Evolutionary conservation across 768 basidiomycete genomes (phyloP).

Genomic region (Artomyces pyxidatus): DNA sequence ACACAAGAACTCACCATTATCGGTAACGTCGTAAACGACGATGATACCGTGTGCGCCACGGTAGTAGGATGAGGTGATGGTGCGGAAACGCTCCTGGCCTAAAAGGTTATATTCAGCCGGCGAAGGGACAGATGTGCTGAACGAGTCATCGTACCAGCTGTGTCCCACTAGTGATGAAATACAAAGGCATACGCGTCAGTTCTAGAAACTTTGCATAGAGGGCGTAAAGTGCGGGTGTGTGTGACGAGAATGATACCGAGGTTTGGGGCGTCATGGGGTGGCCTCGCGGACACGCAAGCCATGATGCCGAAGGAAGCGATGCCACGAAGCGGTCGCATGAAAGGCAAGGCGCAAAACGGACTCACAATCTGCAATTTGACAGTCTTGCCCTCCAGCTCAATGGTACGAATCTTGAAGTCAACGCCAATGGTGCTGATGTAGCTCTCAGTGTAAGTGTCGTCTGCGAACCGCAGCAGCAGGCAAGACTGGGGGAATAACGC

Average conservation of each 20-base stretch:
- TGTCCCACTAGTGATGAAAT: conserved; percentile 73
- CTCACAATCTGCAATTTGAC: conserved; percentile 98
- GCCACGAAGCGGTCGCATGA: neutral
- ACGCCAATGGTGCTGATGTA: conserved; percentile 98
- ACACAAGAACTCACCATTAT: conserved; percentile 53
- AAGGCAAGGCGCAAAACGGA: conserved; percentile 10
- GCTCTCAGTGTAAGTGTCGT: conserved; percentile 96
- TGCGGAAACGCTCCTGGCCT: conserved; percentile 98
- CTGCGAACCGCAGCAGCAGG: conserved; percentile 84
- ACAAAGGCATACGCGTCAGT: conserved; percentile 15
- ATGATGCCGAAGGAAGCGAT: neutral
- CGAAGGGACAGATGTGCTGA: neutral
- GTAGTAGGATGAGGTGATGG: conserved; percentile 99
- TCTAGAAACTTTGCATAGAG: too few species aligned
- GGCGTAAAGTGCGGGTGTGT: neutral
- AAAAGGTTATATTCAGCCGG: conserved; percentile 4
- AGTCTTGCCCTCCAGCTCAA: conserved; percentile 96
- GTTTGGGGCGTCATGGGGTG: too few species aligned
- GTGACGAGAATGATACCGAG: neutral
- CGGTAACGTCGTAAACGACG: conserved; percentile 97
- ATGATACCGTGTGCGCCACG: conserved; percentile 98
- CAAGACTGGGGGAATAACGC: conserved; percentile 59
- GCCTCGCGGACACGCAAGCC: too few species aligned
- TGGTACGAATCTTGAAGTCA: conserved; percentile 98
- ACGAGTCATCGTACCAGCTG: conserved; percentile 85